These are phyloP conservation scores for Trifolium pratense DNA, from an alignment of 306 rosid genomes.

Conservation along the genomic window DNA sequence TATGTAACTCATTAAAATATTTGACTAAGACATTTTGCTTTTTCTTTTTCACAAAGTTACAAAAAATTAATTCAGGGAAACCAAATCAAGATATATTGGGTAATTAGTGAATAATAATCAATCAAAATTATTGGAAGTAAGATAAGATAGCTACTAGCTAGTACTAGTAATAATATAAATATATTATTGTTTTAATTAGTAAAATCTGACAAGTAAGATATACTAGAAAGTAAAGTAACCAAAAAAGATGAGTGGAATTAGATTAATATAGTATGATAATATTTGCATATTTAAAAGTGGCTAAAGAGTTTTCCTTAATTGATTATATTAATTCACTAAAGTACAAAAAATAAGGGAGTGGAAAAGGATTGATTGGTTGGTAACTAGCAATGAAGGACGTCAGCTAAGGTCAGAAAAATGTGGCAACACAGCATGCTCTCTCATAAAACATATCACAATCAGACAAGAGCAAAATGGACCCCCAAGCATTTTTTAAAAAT, in stretches of 20 bases:
- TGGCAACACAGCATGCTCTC: conserved; percentile 33
- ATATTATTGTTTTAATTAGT: neutral
- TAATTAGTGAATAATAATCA: conserved; percentile 10
- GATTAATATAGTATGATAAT: neutral
- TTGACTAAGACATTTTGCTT: conserved; percentile 39
- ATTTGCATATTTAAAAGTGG: neutral
- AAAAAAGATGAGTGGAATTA: conserved; percentile 8
- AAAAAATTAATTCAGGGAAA: neutral
- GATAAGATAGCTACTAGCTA: neutral
- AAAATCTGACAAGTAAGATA: conserved; percentile 20
- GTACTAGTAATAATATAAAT: neutral
- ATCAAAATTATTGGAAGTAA: neutral
- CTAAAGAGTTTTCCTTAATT: neutral
- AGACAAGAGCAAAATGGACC: conserved; percentile 19
- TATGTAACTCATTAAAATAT: conserved; percentile 40
- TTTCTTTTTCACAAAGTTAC: neutral
- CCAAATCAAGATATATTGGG: conserved; percentile 18
- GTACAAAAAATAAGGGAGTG: conserved; percentile 10
- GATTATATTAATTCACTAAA: neutral
- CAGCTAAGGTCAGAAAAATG: conserved; percentile 29
- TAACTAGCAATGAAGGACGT: conserved; percentile 16
- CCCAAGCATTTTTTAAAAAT: neutral
- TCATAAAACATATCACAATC: conserved; percentile 5
- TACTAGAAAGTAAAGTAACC: conserved; percentile 6
- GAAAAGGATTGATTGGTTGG: conserved; percentile 39